phyloP scores from a whole-genome alignment of 179 eudicot species.

The Silene coronaria region DNA sequence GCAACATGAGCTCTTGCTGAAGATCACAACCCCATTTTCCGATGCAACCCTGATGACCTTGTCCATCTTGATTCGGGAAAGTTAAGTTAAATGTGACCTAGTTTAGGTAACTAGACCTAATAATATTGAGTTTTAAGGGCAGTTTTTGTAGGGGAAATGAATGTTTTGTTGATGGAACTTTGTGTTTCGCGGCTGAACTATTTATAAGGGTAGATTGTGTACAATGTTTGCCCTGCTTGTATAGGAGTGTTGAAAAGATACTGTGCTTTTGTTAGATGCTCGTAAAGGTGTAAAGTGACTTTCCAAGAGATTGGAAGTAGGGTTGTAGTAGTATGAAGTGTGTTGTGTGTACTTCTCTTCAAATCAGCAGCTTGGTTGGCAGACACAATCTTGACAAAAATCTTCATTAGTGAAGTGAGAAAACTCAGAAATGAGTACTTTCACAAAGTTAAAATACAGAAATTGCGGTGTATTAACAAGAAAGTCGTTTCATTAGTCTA shows the following conservation, averaged over 20 bases:
- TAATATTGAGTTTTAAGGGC: background rate
- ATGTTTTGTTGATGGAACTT: conserved; percentile 28
- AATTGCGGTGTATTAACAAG: conserved; percentile 7
- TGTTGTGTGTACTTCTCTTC: conserved; percentile 17
- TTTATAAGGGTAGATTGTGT: conserved; percentile 46
- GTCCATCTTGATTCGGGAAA: conserved; percentile 31
- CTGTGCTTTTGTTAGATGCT: conserved; percentile 54
- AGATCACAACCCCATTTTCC: conserved; percentile 64
- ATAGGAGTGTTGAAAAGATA: conserved; percentile 46
- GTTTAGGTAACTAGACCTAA: conserved; percentile 17
- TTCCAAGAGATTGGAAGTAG: conserved; percentile 33
- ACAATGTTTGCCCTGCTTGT: conserved; percentile 23
- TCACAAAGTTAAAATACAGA: background rate
- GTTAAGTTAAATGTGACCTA: background rate
- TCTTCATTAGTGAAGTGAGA: conserved; percentile 13
- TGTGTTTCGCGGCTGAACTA: conserved; percentile 38
- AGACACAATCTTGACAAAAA: conserved; percentile 19
- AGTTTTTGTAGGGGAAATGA: conserved; percentile 7
- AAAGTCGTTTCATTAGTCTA: conserved; percentile 5
- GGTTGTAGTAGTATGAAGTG: conserved; percentile 12
- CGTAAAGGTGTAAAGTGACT: conserved; percentile 40
- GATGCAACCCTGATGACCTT: conserved; percentile 44
- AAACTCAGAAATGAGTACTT: background rate
- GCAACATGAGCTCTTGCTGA: conserved; percentile 75
- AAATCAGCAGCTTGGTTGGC: conserved; percentile 24